Evolutionary conservation across 768 basidiomycete genomes (phyloP), one percentile per base, ranked within the genome.

Genomic region (Rubroboletus satanas): DNA sequence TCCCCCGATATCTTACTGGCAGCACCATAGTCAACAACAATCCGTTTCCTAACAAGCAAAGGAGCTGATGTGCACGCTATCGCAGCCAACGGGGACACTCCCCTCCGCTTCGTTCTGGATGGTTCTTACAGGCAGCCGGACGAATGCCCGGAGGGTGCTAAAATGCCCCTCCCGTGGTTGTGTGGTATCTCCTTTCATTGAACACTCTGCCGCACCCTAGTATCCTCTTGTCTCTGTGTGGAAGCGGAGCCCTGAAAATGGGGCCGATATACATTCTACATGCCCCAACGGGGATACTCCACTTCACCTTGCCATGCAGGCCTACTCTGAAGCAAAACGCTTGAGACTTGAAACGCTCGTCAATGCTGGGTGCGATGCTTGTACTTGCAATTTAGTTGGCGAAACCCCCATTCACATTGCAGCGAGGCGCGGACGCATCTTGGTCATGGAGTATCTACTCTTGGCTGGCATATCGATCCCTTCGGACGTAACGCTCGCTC

Each of bases 341-440:
- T 18, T 29, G n/a, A 45, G 28, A 31, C 5, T 47, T n/a, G 23
- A 38, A 42, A 14, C 37, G 21, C 51, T 62, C 5, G 5, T 55
- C 1, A 35, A 37, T 31, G 56, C 60, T 0, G 61, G 61, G 15
- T 62, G 61, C n/a, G 10, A 50, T 32, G 17, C 45, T 6, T 38
- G 42, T 31, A 6, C 23, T 1, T 10, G 10, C 5, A 52, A 61
- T 15, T 35, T 31, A 1, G 38, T 9, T 26, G 44, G 48, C 1
- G 12, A 39, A 21, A 56, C 51, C 3, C 36, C 54, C 0, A 37
- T 61, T 1, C 51, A 56, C 9, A 7, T 26, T 15, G 59, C 29
- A 10, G 5, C 10, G 11, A 10, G 5, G 17, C 26, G 2, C 1
- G 29, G 17, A 31, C 3, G 4, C 44, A 45, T 45, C 44, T 14